phyloP scores from a whole-genome alignment of 106 monocot species.

The Dendrobium officinale region DNA sequence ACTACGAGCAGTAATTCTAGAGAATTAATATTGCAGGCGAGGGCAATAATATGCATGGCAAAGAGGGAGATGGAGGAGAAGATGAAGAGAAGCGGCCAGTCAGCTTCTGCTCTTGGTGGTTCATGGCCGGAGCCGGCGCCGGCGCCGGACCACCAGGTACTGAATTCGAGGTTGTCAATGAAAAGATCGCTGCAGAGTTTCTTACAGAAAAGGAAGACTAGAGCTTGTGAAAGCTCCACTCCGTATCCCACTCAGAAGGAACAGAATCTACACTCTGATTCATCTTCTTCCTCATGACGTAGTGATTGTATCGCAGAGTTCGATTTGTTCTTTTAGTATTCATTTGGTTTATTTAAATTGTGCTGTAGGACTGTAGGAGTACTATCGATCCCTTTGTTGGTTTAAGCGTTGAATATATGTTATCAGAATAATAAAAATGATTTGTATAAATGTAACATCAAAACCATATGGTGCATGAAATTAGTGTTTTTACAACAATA shows the following conservation, averaged over 20 bases:
- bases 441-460: too few relatives aligned
- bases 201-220: conserved; percentile 12
- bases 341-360: too few relatives aligned
- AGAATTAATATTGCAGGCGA: conserved; percentile 7
- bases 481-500: too few relatives aligned
- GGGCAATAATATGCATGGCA: conserved; percentile 18
- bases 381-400: too few relatives aligned
- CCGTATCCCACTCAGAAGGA: background rate
- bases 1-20: too few relatives aligned
- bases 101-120: background rate
- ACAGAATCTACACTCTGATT: background rate
- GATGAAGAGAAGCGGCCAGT: background rate
- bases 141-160: background rate
- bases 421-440: too few relatives aligned
- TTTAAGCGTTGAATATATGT: too few relatives aligned
- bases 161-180: conserved; percentile 8
- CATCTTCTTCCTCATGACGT: conserved; percentile 1
- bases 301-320: background rate
- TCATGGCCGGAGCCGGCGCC: background rate
- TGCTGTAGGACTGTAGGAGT: too few relatives aligned
- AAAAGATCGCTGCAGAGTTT: conserved; percentile 15
- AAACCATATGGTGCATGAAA: too few relatives aligned
- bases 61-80: conserved; percentile 11
- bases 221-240: background rate
- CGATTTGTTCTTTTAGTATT: conserved; percentile 1